Percentiles rank a stretch among this genome's conserved stretches.
Evolutionary conservation across 1,139 yeast genomes (phyloP).

Genomic region (Blastobotrys illinoisensis): DNA sequence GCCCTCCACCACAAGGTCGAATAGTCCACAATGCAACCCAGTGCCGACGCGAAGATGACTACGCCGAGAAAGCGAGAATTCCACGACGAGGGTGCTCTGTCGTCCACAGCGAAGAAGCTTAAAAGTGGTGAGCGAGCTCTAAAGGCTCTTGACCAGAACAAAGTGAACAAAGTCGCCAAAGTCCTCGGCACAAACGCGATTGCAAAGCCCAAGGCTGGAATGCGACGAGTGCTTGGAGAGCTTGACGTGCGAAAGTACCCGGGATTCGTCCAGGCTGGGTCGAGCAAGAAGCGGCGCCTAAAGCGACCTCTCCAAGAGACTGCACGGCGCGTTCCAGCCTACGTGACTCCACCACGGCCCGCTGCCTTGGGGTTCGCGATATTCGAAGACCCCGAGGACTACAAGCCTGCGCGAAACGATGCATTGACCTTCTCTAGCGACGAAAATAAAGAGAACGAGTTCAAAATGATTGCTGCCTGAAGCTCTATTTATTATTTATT

Average conservation of each 20-base stretch:
- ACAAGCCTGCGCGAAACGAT: neutral
- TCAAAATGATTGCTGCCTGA: neutral
- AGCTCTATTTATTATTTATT: neutral
- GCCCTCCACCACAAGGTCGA: neutral
- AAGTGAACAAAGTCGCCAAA: neutral
- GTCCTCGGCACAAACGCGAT: neutral
- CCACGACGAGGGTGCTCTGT: neutral
- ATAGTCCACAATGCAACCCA: neutral
- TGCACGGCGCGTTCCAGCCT: neutral
- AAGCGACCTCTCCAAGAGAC: neutral
- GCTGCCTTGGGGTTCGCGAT: neutral
- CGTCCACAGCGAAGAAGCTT: neutral
- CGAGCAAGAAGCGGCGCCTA: neutral
- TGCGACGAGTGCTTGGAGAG: neutral
- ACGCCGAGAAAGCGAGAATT: neutral
- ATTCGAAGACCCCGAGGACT: neutral
- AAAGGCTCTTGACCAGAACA: neutral
- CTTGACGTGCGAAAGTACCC: neutral
- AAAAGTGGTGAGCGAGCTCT: neutral
- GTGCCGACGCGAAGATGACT: neutral
- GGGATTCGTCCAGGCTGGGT: neutral
- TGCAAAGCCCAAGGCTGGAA: neutral
- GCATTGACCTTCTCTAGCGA: neutral
- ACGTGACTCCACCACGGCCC: neutral
- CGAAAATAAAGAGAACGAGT: neutral